Evolutionary conservation across 1,139 yeast species (phyloP), one percentile per base, ranked within the genome.

Genomic region (Hemisphaericaspora xylofermentans): DNA sequence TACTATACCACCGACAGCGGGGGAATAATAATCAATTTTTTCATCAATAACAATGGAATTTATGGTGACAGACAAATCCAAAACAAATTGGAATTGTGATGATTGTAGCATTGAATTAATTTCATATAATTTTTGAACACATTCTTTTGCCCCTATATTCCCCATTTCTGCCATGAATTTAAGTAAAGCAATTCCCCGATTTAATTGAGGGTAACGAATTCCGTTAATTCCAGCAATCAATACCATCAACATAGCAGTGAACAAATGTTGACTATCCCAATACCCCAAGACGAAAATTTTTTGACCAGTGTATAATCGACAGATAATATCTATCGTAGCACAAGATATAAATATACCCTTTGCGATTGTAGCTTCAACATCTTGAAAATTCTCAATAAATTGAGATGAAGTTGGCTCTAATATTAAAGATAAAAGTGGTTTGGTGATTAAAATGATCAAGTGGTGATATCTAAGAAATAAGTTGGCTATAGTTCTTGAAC

Each of bases 211-310:
- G 35, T 58, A 61, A n/a, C 50, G 40, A 10, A 52, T 49, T n/a
- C 65, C 68, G 13, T 60, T 57, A n/a, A 59, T 46, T n/a, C 61
- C 57, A 1, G 71, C 63, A 57, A 76, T 66, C 24, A 72, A 56
- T 25, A 74, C 57, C 15, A 73, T 59, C 29, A 73, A 51, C 12
- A 74, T 48, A 0, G 81, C 70, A 8, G 72, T 63, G 48, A 67
- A 76, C 39, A 76, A 56, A 53, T 74, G 76, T 49, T 76, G 77
- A 28, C 75, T 66, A 52, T 77, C 81, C 76, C 78, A 76, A 51
- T 71, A 76, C 10, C 80, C 82, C 43, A 70, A 63, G 14, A 65
- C 58, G 30, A 75, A 74, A 19, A 75, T 53, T 47, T 66, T 53
- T 8, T 66, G 60, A 42, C 61, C 53, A 32, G 60, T 60, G 35